Conservation (phyloP, 768 basidiomycete genomes). For the Dacryopinax spathularia region DNA sequence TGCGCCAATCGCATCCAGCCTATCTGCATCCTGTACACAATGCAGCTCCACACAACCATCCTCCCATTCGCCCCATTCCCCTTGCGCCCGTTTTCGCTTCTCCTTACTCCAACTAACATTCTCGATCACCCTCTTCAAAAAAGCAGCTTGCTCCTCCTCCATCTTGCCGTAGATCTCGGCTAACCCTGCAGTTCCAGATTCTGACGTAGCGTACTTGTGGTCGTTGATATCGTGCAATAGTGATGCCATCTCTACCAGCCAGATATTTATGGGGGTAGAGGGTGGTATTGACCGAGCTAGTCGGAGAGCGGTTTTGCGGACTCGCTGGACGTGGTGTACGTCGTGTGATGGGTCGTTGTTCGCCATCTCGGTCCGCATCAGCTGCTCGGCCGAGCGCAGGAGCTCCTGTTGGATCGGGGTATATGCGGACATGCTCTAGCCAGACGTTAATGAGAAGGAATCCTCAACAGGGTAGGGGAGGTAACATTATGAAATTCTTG, state of each 20-base stretch:
- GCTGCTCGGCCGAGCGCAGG: conserved; percentile 35
- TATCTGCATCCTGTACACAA: conserved; percentile 68
- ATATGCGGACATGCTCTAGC: neutral
- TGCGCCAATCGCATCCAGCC: conserved; percentile 68
- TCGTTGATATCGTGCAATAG: conserved; percentile 78
- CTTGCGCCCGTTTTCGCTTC: conserved; percentile 43
- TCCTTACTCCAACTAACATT: conserved; percentile 81
- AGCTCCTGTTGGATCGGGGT: neutral
- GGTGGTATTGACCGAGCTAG: conserved; percentile 37
- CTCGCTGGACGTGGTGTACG: conserved; percentile 66
- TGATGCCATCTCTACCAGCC: conserved; percentile 72
- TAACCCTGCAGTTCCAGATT: conserved; percentile 32
- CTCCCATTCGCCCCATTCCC: conserved; percentile 53
- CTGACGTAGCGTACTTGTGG: conserved; percentile 61
- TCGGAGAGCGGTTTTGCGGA: conserved; percentile 58
- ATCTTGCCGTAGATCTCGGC: neutral
- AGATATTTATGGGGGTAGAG: conserved; percentile 42
- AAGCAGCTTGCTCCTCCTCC: conserved; percentile 16
- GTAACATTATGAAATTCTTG: neutral
- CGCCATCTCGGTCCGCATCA: conserved; percentile 61
- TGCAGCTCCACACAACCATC: conserved; percentile 58
- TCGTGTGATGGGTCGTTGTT: conserved; percentile 73
- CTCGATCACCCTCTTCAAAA: conserved; percentile 49
- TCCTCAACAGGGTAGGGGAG: neutral
- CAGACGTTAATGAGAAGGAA: neutral